These are phyloP conservation scores for Russula compacta DNA, from an alignment of 768 basidiomycete genomes.

Conservation along the genomic window DNA sequence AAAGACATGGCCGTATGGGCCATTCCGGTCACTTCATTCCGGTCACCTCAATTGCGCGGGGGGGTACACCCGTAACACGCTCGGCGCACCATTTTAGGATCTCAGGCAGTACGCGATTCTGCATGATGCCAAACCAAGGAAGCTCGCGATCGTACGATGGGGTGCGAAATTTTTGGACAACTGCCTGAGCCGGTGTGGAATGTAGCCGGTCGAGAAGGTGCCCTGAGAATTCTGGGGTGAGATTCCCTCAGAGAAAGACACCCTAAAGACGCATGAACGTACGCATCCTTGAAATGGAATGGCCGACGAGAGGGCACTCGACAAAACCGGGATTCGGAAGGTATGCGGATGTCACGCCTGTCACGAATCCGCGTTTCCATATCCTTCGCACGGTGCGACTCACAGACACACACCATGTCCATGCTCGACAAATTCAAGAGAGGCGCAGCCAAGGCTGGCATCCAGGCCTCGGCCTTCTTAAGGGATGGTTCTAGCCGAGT, in stretches of 20 bases:
- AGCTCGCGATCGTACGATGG: too few relatives aligned
- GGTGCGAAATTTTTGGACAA: neutral
- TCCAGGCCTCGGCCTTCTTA: slow-evolving; percentile 71
- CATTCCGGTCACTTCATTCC: neutral
- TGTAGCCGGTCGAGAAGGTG: too few relatives aligned
- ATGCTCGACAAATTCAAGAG: slow-evolving; percentile 73
- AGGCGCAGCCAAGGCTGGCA: slow-evolving; percentile 73
- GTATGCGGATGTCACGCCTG: neutral
- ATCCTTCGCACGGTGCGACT: neutral
- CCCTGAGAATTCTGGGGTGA: too few relatives aligned
- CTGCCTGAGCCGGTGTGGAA: too few relatives aligned
- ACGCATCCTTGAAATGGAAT: neutral
- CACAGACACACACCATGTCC: slow-evolving; percentile 30
- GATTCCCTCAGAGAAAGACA: too few relatives aligned
- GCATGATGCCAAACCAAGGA: too few relatives aligned
- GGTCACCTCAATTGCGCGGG: too few relatives aligned
- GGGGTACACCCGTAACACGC: neutral
- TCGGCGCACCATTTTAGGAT: neutral
- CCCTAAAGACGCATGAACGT: too few relatives aligned
- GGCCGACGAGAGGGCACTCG: too few relatives aligned
- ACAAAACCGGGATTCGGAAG: neutral
- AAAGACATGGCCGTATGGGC: neutral
- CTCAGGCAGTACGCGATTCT: neutral
- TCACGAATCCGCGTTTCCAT: neutral
- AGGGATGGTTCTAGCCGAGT: slow-evolving; percentile 58